Evolutionary conservation across 2,329 filamentous ascomycete species (phyloP), one percentile per base, ranked within the genome.

Genomic region (Colletotrichum sp.): DNA sequence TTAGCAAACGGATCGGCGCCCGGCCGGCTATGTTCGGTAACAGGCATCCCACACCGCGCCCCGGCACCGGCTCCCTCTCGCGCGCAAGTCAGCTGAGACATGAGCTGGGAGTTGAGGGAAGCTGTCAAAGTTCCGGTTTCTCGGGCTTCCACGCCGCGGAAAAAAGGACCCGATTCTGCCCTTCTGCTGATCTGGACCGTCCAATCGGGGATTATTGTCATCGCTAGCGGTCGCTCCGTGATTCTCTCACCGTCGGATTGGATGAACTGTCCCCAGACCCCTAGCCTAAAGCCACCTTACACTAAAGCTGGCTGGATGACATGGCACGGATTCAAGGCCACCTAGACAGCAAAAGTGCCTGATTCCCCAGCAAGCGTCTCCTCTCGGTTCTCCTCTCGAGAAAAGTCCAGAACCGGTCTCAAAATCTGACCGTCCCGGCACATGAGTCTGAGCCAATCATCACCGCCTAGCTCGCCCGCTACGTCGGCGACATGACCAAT

Each of bases 181-280:
- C 21, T 59, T 4, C 21, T 52, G 43, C 30, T 18, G 34, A 64
- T 64, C 18, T 18, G 36, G 6, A 34, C 32, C 6, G 10, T 75
- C 73, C 70, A 75, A 75, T 75, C 73, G 73, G 73, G 73, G 73
- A 60, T 60, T 73, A 48, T 64, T 68, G 28, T 32, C 36, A 28
- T 57, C 16, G 13, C 48, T 34, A 55, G 55, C 24, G 63, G 32
- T 34, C 26, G 12, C 4, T 63, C 60, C 30, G 14, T 14, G 14
- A 6, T 52, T 21, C 43, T 52, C 10, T 52, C 28, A 68, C 21
- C 48, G 48, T 68, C 32, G 68, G 30, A 67, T 63, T 67, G 60
- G 61, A 75, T 18, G 39, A 67, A 61, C 66, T 26, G 32, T 32
- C 43, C 34, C 39, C n/a, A 21, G 30, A 64, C n/a, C 30, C 32